Base-by-base conservation (phyloP, 768 basidiomycete genomes). In the Leccinum obscurum region DNA sequence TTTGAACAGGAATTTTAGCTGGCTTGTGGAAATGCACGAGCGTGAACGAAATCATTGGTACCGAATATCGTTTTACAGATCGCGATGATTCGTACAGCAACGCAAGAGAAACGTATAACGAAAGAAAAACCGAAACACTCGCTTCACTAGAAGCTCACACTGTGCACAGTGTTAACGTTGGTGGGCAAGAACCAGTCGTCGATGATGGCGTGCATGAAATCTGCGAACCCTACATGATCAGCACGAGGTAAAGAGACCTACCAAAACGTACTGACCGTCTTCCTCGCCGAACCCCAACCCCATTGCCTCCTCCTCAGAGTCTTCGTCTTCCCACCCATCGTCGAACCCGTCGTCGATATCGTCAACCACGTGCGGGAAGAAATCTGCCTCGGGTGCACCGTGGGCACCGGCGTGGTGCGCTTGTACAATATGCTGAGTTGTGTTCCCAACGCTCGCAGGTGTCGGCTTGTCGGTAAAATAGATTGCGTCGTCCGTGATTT, bases 401-500 rank as follows among this genome's bases (percentile, higher is more conserved):
- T 52, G 46, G 15, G 26, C 26, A 22, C n/a, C 55, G 6, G 11
- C 24, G 20, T 13, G 58, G 9, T 57, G 46, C 14, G 8, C n/a
- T 35, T 51, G 53, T 3, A 10, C 17, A 22, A 52, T 54, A 32
- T 3, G 7, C 17, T 44, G 4, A 34, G n/a, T 13, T n/a, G 49
- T 7, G 58, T 46, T 20, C 20, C 44, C 44, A 20, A 46, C 44
- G 20, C 11, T 46, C 11, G 11, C 20, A 20, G 44, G 44, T 6
- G 11, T 61, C 0, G 72, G 64, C 20, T 37, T 59, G 53, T 72
- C 71, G 57, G 81, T 84, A 37, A 85, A 63, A 60, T 77, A 86
- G 13, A 86, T 60, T 0, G 80, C 81, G 0, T 82, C 81, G 28
- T 82, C 78, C 0, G 82, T 81, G 73, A 85, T 77, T 66, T 85